phyloP scores from a whole-genome alignment of 2,329 filamentous ascomycete genomes.

The Fusarium irregulare region DNA sequence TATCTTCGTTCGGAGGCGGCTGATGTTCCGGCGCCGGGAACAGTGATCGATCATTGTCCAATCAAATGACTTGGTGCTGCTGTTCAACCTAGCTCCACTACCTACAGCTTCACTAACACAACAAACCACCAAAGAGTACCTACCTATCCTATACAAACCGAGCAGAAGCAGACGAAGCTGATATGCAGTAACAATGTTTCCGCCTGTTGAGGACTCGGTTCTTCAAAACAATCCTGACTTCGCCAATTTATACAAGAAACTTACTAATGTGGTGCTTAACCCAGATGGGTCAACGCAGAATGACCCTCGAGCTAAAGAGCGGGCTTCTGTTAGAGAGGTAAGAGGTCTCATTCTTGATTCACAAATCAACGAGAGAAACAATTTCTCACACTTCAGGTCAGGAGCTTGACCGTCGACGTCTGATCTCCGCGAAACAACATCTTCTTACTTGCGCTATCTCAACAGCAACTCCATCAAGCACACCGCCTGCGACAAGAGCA shows the following conservation, averaged over 20 bases:
- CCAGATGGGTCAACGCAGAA: slow-evolving; percentile 67
- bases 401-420: slow-evolving; percentile 63
- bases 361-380: not conserved
- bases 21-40: slow-evolving; percentile 45
- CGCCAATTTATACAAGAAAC: slow-evolving; percentile 65
- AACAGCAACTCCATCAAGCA: slow-evolving; percentile 53
- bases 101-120: slow-evolving; percentile 21
- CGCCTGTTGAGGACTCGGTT: slow-evolving; percentile 66
- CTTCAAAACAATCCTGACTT: slow-evolving; percentile 69
- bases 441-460: slow-evolving; percentile 64
- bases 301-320: slow-evolving; percentile 62
- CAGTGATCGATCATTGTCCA: slow-evolving; percentile 10
- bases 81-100: slow-evolving; percentile 45
- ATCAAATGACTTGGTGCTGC: slow-evolving; percentile 52
- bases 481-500: slow-evolving; percentile 37
- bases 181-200: slow-evolving; percentile 60
- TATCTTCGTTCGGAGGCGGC: slow-evolving; percentile 30
- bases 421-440: slow-evolving; percentile 61
- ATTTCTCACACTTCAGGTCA: slow-evolving; percentile 39
- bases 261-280: slow-evolving; percentile 66
- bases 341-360: slow-evolving; percentile 12
- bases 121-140: slow-evolving; percentile 6
- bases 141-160: not conserved
- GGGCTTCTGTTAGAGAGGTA: slow-evolving; percentile 63
- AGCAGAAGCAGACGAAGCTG: slow-evolving; percentile 3